A percentile compares a stretch with the other conserved stretches of the same genome.
These are phyloP conservation scores for Penicillium cosmopolitanum DNA, from an alignment of 495 filamentous ascomycete genomes.

Conservation along the genomic window DNA sequence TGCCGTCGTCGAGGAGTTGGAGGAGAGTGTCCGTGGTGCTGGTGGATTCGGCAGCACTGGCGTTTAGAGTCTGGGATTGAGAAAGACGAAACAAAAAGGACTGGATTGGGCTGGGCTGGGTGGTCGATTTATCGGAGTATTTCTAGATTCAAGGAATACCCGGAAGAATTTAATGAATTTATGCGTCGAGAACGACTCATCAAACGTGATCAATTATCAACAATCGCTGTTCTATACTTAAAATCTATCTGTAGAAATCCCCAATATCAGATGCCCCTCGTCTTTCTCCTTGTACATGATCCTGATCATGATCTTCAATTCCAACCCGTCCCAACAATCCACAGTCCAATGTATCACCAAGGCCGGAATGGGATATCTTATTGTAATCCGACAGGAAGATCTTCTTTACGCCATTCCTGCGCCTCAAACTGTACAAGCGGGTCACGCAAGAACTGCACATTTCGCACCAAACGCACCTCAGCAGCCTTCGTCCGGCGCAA, in stretches of 20 bases:
- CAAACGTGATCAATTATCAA: not conserved
- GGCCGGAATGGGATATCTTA: slow-evolving; percentile 11
- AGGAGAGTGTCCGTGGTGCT: slow-evolving; percentile 86
- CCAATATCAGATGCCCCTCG: not conserved
- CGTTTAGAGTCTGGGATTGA: slow-evolving; percentile 14
- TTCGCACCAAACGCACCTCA: slow-evolving; percentile 78
- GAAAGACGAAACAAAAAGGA: not conserved
- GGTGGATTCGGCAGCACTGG: slow-evolving; percentile 97
- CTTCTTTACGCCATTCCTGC: slow-evolving; percentile 41
- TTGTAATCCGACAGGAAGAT: slow-evolving; percentile 32
- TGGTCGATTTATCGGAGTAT: slow-evolving; percentile 7
- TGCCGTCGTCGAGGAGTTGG: slow-evolving; percentile 80
- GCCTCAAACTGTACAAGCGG: slow-evolving; percentile 53
- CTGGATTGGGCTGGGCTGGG: not conserved
- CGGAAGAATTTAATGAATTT: slow-evolving; percentile 21
- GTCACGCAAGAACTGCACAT: slow-evolving; percentile 64
- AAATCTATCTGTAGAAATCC: slow-evolving; percentile 19
- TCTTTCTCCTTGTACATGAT: not conserved
- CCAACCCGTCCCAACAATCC: not conserved
- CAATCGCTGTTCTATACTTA: not conserved
- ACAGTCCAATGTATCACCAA: slow-evolving; percentile 5
- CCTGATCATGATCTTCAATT: not conserved
- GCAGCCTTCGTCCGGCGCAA: slow-evolving; percentile 73
- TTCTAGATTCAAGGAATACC: slow-evolving; percentile 12
- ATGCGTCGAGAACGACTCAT: slow-evolving; percentile 7